These are phyloP conservation scores for Bombardia bombarda DNA, from an alignment of 495 filamentous ascomycete species.

Conservation along the genomic window DNA sequence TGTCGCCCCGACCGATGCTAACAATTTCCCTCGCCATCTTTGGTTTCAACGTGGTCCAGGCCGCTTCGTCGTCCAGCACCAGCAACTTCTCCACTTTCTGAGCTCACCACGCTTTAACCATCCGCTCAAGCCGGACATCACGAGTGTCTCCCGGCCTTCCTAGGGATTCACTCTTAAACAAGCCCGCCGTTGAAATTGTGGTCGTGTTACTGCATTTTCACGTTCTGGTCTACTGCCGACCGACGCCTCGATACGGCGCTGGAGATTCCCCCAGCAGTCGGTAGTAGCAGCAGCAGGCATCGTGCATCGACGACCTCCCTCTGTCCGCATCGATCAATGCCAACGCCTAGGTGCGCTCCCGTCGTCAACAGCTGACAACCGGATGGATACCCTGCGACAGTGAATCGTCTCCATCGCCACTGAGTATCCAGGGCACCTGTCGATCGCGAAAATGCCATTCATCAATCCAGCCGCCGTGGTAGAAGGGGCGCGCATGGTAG, in stretches of 20 bases:
- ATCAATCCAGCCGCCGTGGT: slow-evolving; percentile 18
- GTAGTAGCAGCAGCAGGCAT: no score
- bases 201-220: no score
- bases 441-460: slow-evolving; percentile 18
- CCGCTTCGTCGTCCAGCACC: no score
- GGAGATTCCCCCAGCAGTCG: no score
- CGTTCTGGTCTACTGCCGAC: no score
- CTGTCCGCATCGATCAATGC: slow-evolving; percentile 2
- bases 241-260: no score
- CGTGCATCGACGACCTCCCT: neutral
- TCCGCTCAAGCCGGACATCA: slow-evolving; percentile 10
- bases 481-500: slow-evolving; percentile 19
- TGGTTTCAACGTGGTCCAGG: no score
- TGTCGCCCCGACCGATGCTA: no score
- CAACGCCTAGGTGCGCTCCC: neutral
- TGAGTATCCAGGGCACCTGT: slow-evolving; percentile 5
- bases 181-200: no score
- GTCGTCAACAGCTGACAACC: no score
- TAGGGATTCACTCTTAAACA: no score
- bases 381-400: slow-evolving; percentile 20
- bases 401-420: slow-evolving; percentile 14
- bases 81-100: neutral
- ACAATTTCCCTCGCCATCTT: no score
- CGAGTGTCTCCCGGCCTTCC: slow-evolving; percentile 13
- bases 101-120: neutral